Base-by-base conservation (phyloP, 257 asterid species). In the Anisodus tanguticus region DNA sequence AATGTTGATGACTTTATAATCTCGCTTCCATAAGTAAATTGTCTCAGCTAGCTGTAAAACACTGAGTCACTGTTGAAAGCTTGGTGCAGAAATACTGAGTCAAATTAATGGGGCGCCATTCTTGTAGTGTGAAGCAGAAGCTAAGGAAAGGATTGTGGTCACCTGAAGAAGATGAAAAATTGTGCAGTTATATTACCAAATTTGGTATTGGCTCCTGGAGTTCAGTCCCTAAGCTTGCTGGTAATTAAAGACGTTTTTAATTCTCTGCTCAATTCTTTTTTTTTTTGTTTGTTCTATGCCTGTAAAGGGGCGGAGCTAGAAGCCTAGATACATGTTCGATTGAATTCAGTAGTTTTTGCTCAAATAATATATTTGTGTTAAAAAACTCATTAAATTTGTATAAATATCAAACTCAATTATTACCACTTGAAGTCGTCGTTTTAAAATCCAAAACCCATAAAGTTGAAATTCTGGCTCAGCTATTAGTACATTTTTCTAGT, bases 181-280 rank as follows among this genome's bases (percentile, higher is more conserved):
- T 95, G 37, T 85, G 79, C 81, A 94, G 89, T 85, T 91, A 91
- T 84, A 95, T 93, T 11, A 91, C 92, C 7, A 86, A 91, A 86
- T 95, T 91, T 79, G 98, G 98, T 1, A 94, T 95, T 64, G 98
- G 98, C 15, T 92, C 98, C 86, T 95, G 98, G 98, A 95, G 98
- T 87, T 92, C 98, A 10, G 98, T 93, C 31, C 98, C 98, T 31
- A 93, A 95, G 85, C 86, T 92, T 47, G 97, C 98, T 76, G 98
- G 98, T 95, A 83, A 49, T 12, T 11, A 3, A 49, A 1, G 6
- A 0, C 6, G 15, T 43, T 19, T 49, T 74, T 49, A 59, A 62
- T 63, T 63, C 4, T 22, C 69, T n/a, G 11, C 11, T n/a, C 67
- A 7, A 3, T 22, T 41, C 0, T 41, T 62, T 22, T 5, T 10